A percentile compares a stretch with the other conserved stretches of the same genome.
phyloP scores from a whole-genome alignment of 768 basidiomycete species.

The Calocera viscosa region DNA sequence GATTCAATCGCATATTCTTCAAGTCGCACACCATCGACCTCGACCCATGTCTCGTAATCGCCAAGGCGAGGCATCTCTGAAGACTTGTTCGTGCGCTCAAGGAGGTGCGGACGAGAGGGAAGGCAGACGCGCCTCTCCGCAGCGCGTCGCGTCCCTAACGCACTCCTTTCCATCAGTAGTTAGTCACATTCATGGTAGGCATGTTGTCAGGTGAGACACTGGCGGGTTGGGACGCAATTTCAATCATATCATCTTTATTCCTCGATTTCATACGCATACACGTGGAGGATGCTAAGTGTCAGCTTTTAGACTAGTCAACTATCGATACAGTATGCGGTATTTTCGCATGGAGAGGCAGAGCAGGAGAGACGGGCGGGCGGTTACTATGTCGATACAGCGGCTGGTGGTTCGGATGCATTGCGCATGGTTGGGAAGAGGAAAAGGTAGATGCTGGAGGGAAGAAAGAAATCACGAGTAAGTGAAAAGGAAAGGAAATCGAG shows the following conservation, averaged over 20 bases:
- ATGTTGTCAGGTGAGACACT: no score
- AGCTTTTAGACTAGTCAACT: constrained; percentile 9
- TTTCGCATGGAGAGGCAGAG: background rate
- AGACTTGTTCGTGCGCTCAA: no score
- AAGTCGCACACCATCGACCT: background rate
- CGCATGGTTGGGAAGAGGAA: background rate
- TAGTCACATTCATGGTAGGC: no score
- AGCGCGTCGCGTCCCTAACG: no score
- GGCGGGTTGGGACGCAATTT: background rate
- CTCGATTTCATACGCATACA: background rate
- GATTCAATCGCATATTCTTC: background rate
- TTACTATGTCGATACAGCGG: constrained; percentile 5
- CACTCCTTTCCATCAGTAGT: no score
- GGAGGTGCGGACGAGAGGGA: no score
- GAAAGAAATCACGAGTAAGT: background rate
- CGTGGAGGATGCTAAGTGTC: background rate
- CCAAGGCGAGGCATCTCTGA: background rate
- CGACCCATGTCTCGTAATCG: background rate
- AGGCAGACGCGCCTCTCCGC: no score
- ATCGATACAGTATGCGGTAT: constrained; percentile 7
- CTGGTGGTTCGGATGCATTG: background rate
- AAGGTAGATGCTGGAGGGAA: background rate
- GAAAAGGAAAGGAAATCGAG: background rate
- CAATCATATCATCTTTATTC: constrained; percentile 2
- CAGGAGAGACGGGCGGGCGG: background rate